Percentiles rank a stretch among this genome's conserved stretches.
These are phyloP conservation scores for Rachicladosporium sp. DNA, from an alignment of 2,329 filamentous ascomycete genomes.

Conservation along the genomic window DNA sequence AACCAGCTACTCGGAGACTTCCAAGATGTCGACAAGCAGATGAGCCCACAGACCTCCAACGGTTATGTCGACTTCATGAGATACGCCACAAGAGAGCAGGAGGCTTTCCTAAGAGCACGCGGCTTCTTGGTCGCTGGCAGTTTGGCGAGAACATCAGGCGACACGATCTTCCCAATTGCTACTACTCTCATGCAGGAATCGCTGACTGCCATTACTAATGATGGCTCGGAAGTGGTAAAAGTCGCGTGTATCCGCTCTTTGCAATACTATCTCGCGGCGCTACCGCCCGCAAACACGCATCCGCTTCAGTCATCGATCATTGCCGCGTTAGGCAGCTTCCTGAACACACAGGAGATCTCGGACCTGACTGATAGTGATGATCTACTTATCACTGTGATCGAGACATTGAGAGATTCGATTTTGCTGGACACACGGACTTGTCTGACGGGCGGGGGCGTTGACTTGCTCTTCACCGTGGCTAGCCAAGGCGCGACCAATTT, in stretches of 20 bases:
- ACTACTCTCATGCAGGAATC: conserved; percentile 57
- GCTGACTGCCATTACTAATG: conserved; percentile 61
- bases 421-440: conserved; percentile 64
- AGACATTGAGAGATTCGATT: conserved; percentile 74
- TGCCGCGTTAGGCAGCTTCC: conserved; percentile 54
- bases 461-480: conserved; percentile 76
- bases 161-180: conserved; percentile 42
- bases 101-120: conserved; percentile 70
- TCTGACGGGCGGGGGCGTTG: conserved; percentile 61
- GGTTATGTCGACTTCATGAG: conserved; percentile 72
- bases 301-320: conserved; percentile 51
- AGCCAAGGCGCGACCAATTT: conserved; percentile 83
- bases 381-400: conserved; percentile 76
- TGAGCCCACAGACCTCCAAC: conserved; percentile 56
- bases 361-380: conserved; percentile 86
- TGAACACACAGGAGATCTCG: conserved; percentile 65
- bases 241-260: conserved; percentile 82
- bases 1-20: conserved; percentile 78
- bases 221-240: conserved; percentile 77
- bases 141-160: conserved; percentile 56
- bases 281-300: conserved; percentile 38
- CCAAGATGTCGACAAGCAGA: conserved; percentile 58
- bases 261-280: conserved; percentile 51
- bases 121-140: conserved; percentile 79
- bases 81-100: conserved; percentile 57